Percentiles rank a stretch among this genome's conserved stretches.
These are phyloP conservation scores for Kwoniella shivajii DNA, from an alignment of 1,284 basidiomycete species.

Conservation along the genomic window DNA sequence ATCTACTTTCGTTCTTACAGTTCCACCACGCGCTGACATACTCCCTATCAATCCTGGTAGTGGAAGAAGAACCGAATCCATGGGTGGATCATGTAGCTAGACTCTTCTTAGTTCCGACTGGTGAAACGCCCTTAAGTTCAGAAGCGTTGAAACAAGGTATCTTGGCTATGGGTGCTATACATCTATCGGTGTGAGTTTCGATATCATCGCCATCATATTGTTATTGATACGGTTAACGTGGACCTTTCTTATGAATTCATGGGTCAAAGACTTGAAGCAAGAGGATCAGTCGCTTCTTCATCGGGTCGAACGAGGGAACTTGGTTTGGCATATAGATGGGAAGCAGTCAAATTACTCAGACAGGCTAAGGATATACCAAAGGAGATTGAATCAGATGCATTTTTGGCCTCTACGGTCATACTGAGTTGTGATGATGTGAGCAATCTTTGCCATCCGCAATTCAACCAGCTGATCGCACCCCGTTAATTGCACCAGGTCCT, in stretches of 20 bases:
- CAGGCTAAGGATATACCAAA: constrained; percentile 23
- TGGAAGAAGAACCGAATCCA: constrained; percentile 44
- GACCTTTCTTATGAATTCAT: too few relatives aligned
- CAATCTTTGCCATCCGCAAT: background rate
- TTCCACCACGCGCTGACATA: constrained; percentile 49
- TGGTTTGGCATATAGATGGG: constrained; percentile 28
- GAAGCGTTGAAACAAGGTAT: constrained; percentile 38
- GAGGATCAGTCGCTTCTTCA: constrained; percentile 9
- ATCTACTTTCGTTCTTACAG: constrained; percentile 16
- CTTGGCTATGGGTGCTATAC: constrained; percentile 42
- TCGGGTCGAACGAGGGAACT: constrained; percentile 23
- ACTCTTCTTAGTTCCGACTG: constrained; percentile 40
- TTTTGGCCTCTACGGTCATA: constrained; percentile 33
- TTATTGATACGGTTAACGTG: too few relatives aligned
- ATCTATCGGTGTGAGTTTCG: constrained; percentile 28
- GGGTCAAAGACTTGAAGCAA: constrained; percentile 25
- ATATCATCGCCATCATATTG: background rate
- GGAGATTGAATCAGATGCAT: constrained; percentile 38
- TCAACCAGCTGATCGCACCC: background rate
- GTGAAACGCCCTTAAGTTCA: constrained; percentile 29
- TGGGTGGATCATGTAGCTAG: constrained; percentile 45
- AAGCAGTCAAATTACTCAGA: constrained; percentile 31
- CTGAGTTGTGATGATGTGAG: constrained; percentile 37
- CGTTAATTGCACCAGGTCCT: constrained; percentile 25
- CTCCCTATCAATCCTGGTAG: constrained; percentile 43